Base-by-base conservation (phyloP, 345 rosid species). In the Salix viminalis region DNA sequence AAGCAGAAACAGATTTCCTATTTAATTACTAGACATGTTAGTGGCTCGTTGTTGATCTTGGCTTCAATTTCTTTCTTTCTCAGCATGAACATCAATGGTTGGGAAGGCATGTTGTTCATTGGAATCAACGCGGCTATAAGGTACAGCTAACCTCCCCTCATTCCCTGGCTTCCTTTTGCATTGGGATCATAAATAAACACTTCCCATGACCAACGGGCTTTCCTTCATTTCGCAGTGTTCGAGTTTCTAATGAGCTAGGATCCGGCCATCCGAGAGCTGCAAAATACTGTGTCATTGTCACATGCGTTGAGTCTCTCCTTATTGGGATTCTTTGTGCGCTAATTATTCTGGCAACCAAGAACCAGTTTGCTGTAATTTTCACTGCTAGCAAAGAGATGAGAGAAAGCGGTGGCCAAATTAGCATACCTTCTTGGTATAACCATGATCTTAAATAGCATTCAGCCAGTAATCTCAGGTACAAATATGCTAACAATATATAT, bases 81-180 rank as follows among this genome's bases (percentile, higher is more conserved):
- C 83, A 96, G 99, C 87, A 96, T 96, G 98, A 96, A 96, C 87
- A 88, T 96, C 74, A 93, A 96, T 68, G 98, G 99, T 24, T 96
- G 98, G 97, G 98, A 96, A 84, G 99, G 97, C 76, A 92, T 93
- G 99, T 11, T 91, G 77, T 96, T 93, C 67, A 88, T 96, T 12
- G 96, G 98, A 76, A 84, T 96, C 84, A 93, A 96, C 82, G 98
- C 96, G 36, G 99, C 97, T 41, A 85, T 93, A 79, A 91, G 97
- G 98, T 95, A 76, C 71, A 41, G 21, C 42, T 56, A 32, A 18
- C 60, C 60, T 52, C 10, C 8, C 26, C 50, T 62, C 74, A 3
- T 24, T 11, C 41, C 50, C 28, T 56, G 13, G 26, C 1, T 1
- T 4, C 28, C 62, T 56, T 56, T 9, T n/a, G 26, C 61, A 21